Conservation (phyloP, 257 asterid species). For the Nyctanthes arbortristis region DNA sequence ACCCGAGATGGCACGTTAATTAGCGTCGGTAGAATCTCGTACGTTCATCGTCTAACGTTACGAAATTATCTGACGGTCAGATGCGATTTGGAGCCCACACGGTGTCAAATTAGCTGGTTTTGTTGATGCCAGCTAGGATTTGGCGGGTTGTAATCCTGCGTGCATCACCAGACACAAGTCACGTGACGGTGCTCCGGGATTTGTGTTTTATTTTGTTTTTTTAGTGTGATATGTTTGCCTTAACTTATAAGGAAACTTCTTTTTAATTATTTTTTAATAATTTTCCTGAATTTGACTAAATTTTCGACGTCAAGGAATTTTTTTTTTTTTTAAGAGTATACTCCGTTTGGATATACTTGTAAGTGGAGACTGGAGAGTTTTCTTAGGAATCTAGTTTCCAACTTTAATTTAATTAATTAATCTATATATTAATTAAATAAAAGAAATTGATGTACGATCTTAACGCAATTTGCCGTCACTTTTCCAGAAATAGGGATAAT, state of each 20-base stretch:
- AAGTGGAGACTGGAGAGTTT: no score
- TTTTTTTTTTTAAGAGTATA: no score
- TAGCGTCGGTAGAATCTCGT: conserved; percentile 36
- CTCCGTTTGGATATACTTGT: no score
- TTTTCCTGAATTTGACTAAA: background rate
- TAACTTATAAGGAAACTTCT: background rate
- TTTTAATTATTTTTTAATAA: background rate
- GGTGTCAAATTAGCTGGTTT: conserved; percentile 26
- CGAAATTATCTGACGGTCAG: background rate
- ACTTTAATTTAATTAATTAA: background rate
- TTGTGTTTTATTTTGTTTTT: no score
- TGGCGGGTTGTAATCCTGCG: background rate
- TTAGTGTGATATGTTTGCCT: no score
- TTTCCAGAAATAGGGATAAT: no score
- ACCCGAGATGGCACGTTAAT: conserved; percentile 32
- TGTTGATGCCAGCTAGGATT: no score
- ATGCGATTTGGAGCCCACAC: conserved; percentile 47
- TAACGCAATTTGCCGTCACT: no score
- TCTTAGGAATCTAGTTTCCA: background rate
- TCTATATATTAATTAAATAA: no score
- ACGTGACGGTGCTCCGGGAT: conserved; percentile 54
- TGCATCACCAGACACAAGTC: conserved; percentile 33
- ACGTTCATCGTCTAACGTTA: conserved; percentile 24
- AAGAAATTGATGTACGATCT: no score
- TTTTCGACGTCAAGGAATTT: background rate